Evolutionary conservation across 352 stramenopile genomes (phyloP).

Genomic region (Phytophthora megakarya): DNA sequence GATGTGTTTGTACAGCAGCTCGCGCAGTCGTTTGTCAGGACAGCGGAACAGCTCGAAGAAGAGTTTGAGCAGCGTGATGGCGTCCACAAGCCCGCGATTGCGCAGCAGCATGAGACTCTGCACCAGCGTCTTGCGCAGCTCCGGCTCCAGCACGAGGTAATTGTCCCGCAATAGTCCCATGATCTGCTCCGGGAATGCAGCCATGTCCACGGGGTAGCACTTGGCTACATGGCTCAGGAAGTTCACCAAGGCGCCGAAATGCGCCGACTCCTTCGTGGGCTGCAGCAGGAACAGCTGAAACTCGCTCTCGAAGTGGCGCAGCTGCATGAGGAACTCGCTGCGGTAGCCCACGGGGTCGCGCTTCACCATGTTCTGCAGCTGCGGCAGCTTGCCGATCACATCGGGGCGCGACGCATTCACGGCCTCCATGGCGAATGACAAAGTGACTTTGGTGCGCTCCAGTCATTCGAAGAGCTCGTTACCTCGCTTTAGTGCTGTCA

Average conservation of each 20-base stretch:
- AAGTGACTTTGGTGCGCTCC: conserved; percentile 28
- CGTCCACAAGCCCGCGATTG: conserved; percentile 93
- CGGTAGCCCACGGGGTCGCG: conserved; percentile 95
- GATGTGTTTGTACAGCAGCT: conserved; percentile 96
- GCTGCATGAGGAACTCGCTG: conserved; percentile 98
- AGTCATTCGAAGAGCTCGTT: conserved; percentile 24
- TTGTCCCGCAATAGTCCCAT: conserved; percentile 93
- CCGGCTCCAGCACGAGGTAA: conserved; percentile 89
- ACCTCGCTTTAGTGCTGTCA: conserved; percentile 16
- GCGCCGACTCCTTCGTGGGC: conserved; percentile 88
- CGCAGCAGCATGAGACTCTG: conserved; percentile 96
- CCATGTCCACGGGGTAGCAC: conserved; percentile 89
- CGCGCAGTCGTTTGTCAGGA: conserved; percentile 95
- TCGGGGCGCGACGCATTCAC: conserved; percentile 82
- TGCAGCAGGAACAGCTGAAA: conserved; percentile 95
- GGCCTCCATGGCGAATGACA: conserved; percentile 65
- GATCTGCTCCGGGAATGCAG: conserved; percentile 88
- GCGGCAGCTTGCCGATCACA: conserved; percentile 92
- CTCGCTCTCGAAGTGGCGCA: conserved; percentile 96
- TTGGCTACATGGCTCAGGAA: conserved; percentile 95
- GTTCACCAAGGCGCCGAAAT: conserved; percentile 96
- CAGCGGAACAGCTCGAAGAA: conserved; percentile 98
- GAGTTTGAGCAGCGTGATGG: conserved; percentile 93
- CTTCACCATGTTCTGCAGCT: conserved; percentile 99
- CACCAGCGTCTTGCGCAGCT: conserved; percentile 94